A percentile compares a stretch with the other conserved stretches of the same genome.
Conservation (phyloP, 176 grass and related monocot species). For the Carex scoparia region DNA sequence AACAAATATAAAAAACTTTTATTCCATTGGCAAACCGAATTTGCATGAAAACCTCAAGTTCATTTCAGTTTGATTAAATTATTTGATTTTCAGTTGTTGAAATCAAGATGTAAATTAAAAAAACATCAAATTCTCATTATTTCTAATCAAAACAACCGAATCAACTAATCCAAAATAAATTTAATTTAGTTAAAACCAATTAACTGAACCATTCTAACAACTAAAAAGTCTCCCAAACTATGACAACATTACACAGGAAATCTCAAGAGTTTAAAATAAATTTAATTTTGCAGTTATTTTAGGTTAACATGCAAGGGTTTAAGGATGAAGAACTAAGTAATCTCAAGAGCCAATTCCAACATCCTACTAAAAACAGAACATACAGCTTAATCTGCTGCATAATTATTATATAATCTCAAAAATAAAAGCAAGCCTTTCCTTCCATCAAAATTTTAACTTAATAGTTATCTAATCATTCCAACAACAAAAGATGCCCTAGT, state of each 20-base stretch:
- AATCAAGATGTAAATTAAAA: not conserved
- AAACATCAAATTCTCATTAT: not conserved
- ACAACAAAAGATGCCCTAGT: constrained; percentile 14
- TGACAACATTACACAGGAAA: not conserved
- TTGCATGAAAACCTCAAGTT: too few relatives aligned
- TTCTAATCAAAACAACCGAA: not conserved
- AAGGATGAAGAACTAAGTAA: not conserved
- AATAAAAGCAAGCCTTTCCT: not conserved
- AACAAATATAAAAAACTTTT: too few relatives aligned
- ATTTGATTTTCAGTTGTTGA: not conserved
- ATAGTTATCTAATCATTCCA: constrained; percentile 15
- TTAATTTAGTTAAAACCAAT: not conserved
- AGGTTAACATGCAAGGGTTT: not conserved
- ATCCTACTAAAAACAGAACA: constrained; percentile 5
- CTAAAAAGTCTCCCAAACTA: not conserved
- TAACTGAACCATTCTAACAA: not conserved
- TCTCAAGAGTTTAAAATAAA: not conserved
- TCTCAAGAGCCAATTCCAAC: not conserved
- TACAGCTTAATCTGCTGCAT: constrained; percentile 17
- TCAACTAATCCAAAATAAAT: not conserved
- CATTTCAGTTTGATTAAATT: not conserved
- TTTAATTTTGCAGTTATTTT: not conserved
- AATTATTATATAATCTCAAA: constrained; percentile 14
- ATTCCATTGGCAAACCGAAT: too few relatives aligned
- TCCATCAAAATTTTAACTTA: constrained; percentile 21